Evolutionary conservation across 768 basidiomycete genomes (phyloP).

Genomic region (Leccinum subgranulosum): DNA sequence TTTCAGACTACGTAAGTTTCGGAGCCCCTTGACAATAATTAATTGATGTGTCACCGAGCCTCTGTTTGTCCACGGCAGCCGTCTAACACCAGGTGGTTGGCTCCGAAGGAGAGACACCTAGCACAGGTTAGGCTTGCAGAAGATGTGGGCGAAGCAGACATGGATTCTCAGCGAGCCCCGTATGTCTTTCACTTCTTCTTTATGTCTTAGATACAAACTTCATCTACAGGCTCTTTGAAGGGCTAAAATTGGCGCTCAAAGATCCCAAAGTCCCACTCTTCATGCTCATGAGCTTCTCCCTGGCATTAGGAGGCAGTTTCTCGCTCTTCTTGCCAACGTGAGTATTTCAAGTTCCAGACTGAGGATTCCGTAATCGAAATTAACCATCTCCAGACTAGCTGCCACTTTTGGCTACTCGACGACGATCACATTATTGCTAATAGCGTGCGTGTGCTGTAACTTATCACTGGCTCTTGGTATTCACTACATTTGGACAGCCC

Average conservation of each 20-base stretch:
- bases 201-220: not conserved
- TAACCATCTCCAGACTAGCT: constrained; percentile 41
- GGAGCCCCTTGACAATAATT: not conserved
- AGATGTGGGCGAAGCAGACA: constrained; percentile 25
- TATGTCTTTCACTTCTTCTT: constrained; percentile 30
- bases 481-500: constrained; percentile 37
- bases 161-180: constrained; percentile 56
- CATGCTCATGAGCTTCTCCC: constrained; percentile 50
- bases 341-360: not conserved
- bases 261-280: constrained; percentile 39
- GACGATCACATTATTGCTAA: constrained; percentile 54
- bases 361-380: not conserved
- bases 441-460: constrained; percentile 45
- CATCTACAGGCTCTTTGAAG: constrained; percentile 12
- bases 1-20: constrained; percentile 55
- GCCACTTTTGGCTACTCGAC: constrained; percentile 32
- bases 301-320: constrained; percentile 57
- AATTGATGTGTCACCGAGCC: not conserved
- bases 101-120: constrained; percentile 45
- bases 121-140: constrained; percentile 66
- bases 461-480: not conserved
- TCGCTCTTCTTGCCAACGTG: constrained; percentile 49
- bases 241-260: not conserved
- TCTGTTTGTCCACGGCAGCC: constrained; percentile 36
- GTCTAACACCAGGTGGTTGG: constrained; percentile 60